These are phyloP conservation scores for Rhododendron griersonianum DNA, from an alignment of 148 eudicot species.

Conservation along the genomic window DNA sequence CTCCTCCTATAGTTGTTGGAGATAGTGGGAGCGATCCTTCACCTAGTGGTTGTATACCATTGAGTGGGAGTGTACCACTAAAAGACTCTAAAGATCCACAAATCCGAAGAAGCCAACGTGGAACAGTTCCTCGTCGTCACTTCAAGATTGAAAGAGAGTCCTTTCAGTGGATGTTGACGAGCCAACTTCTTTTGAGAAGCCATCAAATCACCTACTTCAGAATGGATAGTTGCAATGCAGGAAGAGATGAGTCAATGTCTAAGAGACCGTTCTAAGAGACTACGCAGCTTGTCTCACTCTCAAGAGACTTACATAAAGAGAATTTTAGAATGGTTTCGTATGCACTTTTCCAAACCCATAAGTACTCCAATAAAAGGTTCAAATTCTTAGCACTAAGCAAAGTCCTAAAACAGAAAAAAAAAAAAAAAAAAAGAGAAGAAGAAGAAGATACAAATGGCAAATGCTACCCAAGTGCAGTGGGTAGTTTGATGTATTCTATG, in stretches of 20 bases:
- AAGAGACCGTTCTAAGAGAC: not conserved
- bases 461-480: no score
- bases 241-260: not conserved
- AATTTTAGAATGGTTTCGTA: no score
- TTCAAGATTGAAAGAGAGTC: not conserved
- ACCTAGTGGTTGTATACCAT: no score
- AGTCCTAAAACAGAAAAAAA: no score
- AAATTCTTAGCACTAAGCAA: not conserved
- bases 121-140: not conserved
- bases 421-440: no score
- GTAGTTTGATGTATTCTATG: no score
- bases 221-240: no score
- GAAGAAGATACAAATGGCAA: no score
- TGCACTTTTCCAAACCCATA: not conserved
- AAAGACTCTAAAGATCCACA: not conserved
- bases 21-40: no score
- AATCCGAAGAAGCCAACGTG: not conserved
- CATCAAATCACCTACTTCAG: not conserved
- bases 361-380: no score
- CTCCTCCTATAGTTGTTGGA: no score
- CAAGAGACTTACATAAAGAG: not conserved
- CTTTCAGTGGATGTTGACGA: not conserved
- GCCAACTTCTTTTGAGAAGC: not conserved
- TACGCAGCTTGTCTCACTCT: not conserved
- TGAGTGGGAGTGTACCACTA: not conserved